phyloP scores from a whole-genome alignment of 2,329 filamentous ascomycete genomes.

The Metarhizium robertsii region DNA sequence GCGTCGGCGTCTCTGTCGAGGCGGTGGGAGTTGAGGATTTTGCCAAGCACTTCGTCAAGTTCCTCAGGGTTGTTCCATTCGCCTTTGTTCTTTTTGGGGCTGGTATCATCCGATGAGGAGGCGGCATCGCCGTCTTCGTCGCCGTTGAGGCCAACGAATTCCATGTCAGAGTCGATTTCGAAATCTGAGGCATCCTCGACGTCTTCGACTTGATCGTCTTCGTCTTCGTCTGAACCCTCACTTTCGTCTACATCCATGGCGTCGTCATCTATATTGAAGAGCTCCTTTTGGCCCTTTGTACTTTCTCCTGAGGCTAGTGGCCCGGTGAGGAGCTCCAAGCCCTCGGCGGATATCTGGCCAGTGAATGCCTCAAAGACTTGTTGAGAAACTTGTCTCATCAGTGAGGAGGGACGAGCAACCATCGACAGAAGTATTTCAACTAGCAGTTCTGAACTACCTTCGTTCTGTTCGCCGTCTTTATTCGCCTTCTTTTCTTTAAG shows the following conservation, averaged over 20 bases:
- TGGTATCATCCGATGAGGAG: conserved; percentile 17
- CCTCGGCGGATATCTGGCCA: conserved; percentile 60
- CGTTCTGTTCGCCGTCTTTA: conserved; percentile 42
- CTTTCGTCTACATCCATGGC: conserved; percentile 43
- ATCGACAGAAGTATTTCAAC: conserved; percentile 89
- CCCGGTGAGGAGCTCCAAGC: conserved; percentile 55
- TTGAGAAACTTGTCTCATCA: conserved; percentile 79
- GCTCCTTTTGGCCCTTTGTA: conserved; percentile 70
- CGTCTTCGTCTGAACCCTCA: conserved; percentile 31
- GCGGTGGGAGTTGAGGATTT: conserved; percentile 64
- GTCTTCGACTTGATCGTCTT: conserved; percentile 6
- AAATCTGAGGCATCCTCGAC: conserved; percentile 34
- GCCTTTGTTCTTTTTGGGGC: conserved; percentile 28
- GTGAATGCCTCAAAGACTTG: conserved; percentile 83
- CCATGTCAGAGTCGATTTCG: conserved; percentile 29
- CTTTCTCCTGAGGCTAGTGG: conserved; percentile 74
- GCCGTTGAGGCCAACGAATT: conserved; percentile 35
- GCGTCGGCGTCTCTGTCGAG: conserved; percentile 50
- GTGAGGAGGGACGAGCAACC: conserved; percentile 71
- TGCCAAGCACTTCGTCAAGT: conserved; percentile 66
- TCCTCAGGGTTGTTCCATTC: conserved; percentile 35
- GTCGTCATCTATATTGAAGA: conserved; percentile 66
- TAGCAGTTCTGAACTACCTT: conserved; percentile 58
- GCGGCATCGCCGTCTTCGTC: conserved; percentile 29
- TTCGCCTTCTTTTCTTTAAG: conserved; percentile 38